Evolutionary conservation across 2,329 filamentous ascomycete species (phyloP).

Genomic region (Talaromyces rugulosus): DNA sequence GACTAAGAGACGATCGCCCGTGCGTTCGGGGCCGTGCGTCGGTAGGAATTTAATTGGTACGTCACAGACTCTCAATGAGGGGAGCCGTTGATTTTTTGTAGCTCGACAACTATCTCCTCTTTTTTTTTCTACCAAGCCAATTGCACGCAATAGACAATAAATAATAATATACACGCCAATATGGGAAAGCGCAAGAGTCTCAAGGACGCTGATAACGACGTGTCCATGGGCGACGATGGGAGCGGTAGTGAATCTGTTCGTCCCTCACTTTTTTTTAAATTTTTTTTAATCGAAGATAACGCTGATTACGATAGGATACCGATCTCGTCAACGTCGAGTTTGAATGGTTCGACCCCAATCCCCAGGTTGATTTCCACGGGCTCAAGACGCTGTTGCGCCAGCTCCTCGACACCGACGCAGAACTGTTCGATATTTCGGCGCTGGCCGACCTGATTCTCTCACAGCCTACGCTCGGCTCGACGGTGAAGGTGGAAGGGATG

Average conservation of each 20-base stretch:
- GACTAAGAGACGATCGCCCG: too few relatives aligned
- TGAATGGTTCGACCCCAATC: constrained; percentile 96
- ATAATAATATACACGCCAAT: background rate
- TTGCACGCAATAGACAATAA: background rate
- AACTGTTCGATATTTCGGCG: constrained; percentile 80
- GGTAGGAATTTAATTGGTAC: too few relatives aligned
- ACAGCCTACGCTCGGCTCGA: constrained; percentile 84
- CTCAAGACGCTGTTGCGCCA: constrained; percentile 86
- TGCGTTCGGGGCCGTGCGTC: too few relatives aligned
- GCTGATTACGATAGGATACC: constrained; percentile 59
- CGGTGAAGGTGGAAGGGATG: constrained; percentile 94
- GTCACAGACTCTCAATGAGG: background rate
- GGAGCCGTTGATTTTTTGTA: background rate
- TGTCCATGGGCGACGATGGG: constrained; percentile 36
- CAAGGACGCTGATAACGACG: constrained; percentile 38
- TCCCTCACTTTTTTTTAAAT: background rate
- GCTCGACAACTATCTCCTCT: background rate
- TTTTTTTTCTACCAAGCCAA: background rate
- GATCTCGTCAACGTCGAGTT: constrained; percentile 95
- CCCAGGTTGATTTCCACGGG: constrained; percentile 89
- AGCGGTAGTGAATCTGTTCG: constrained; percentile 32
- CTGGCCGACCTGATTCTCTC: constrained; percentile 82
- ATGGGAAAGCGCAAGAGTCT: constrained; percentile 52
- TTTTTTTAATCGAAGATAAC: background rate
- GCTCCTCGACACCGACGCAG: constrained; percentile 82